Percentiles rank a stretch among this genome's conserved stretches.
phyloP scores from a whole-genome alignment of 257 asterid species.

The Capsicum chinense region DNA sequence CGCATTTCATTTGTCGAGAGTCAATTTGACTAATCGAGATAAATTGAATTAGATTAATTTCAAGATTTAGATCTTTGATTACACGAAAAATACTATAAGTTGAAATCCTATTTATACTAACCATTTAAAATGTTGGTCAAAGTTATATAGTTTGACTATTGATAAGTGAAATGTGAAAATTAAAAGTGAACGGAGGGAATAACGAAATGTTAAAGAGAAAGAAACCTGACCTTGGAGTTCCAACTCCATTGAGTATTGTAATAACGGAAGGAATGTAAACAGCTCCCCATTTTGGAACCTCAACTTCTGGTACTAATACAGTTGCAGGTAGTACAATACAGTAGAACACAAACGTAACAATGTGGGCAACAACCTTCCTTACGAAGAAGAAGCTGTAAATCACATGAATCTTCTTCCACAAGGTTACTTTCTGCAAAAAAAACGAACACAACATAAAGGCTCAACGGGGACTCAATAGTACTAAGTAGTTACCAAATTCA shows the following conservation, averaged over 20 bases:
- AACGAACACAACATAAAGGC: background rate
- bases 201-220: background rate
- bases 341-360: slow-evolving; percentile 68
- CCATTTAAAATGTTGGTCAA: too few relatives aligned
- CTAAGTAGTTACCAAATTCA: background rate
- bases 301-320: slow-evolving; percentile 66
- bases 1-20: too few relatives aligned
- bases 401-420: slow-evolving; percentile 65
- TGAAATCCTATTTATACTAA: too few relatives aligned
- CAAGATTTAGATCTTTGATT: too few relatives aligned
- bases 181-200: too few relatives aligned
- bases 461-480: background rate
- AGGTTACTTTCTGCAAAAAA: slow-evolving; percentile 62
- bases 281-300: slow-evolving; percentile 72
- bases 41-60: too few relatives aligned
- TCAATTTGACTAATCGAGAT: too few relatives aligned
- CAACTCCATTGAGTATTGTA: slow-evolving; percentile 59
- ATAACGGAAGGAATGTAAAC: slow-evolving; percentile 54
- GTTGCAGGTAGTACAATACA: slow-evolving; percentile 71
- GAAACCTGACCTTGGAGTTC: slow-evolving; percentile 68
- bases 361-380: slow-evolving; percentile 65
- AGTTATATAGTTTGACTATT: too few relatives aligned
- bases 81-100: too few relatives aligned
- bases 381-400: slow-evolving; percentile 81
- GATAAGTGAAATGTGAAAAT: too few relatives aligned